These are phyloP conservation scores for Asclepias syriaca DNA, from an alignment of 257 asterid species.

Conservation along the genomic window DNA sequence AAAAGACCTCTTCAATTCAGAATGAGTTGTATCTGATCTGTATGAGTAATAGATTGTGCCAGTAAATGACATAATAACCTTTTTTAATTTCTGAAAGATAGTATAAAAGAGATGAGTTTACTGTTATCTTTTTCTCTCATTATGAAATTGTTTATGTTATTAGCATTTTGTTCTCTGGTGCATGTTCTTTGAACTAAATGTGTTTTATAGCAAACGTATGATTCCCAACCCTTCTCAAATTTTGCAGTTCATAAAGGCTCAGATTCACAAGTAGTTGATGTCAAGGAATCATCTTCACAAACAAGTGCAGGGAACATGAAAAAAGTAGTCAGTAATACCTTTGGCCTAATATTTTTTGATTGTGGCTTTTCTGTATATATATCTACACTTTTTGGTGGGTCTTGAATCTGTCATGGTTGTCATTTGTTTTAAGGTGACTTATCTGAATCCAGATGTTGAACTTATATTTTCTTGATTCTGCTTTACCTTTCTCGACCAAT, in stretches of 20 bases:
- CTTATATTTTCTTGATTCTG: not conserved
- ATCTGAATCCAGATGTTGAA: not conserved
- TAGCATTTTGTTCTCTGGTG: constrained; percentile 6
- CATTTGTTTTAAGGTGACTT: not conserved
- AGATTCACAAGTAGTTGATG: constrained; percentile 26
- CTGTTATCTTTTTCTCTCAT: not conserved
- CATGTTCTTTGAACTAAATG: not conserved
- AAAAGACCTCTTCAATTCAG: not conserved
- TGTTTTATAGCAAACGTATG: not conserved
- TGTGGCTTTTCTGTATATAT: not conserved
- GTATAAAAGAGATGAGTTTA: not conserved
- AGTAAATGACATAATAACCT: not conserved
- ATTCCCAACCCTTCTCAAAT: not conserved
- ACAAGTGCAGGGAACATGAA: constrained; percentile 46
- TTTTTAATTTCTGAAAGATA: not conserved
- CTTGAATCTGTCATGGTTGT: not conserved
- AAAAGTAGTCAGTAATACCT: constrained; percentile 36
- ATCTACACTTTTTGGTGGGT: not conserved
- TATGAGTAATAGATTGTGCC: not conserved
- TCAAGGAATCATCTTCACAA: constrained; percentile 33
- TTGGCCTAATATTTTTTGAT: constrained; percentile 13
- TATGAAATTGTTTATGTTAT: not conserved
- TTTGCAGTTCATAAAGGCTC: constrained; percentile 35
- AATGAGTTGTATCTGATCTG: not conserved
- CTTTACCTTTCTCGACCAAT: not conserved